These are phyloP conservation scores for Candida ipomoeae DNA, from an alignment of 805 yeast genomes.

Conservation along the genomic window DNA sequence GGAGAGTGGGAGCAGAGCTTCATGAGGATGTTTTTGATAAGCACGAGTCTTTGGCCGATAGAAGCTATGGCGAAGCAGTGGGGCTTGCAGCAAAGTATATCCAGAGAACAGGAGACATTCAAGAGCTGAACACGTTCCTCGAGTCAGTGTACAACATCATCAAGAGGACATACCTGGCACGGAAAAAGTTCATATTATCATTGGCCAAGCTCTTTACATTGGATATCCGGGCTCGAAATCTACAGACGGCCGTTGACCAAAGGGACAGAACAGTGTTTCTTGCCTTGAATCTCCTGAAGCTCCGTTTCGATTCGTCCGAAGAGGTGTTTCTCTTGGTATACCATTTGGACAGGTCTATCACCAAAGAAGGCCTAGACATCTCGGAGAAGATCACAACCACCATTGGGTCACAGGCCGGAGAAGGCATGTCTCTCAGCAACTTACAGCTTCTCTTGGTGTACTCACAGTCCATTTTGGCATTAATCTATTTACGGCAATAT, in stretches of 20 bases:
- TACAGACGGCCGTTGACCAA: slow-evolving; percentile 14
- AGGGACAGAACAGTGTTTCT: slow-evolving; percentile 25
- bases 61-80: slow-evolving; percentile 61
- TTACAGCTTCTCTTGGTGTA: slow-evolving; percentile 14
- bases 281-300: slow-evolving; percentile 33
- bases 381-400: slow-evolving; percentile 18
- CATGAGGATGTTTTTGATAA: slow-evolving; percentile 57
- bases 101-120: slow-evolving; percentile 13
- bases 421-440: slow-evolving; percentile 16
- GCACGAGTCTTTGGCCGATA: slow-evolving; percentile 68
- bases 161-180: slow-evolving; percentile 32
- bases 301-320: slow-evolving; percentile 43
- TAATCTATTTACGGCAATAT: slow-evolving; percentile 17
- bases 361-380: slow-evolving; percentile 40
- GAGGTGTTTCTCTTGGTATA: slow-evolving; percentile 46
- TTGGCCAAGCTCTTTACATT: slow-evolving; percentile 19
- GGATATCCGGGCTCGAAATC: slow-evolving; percentile 5
- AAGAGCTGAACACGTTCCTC: slow-evolving; percentile 32
- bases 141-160: slow-evolving; percentile 41
- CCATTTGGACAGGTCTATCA: slow-evolving; percentile 41
- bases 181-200: slow-evolving; percentile 38
- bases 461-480: slow-evolving; percentile 16
- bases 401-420: slow-evolving; percentile 11
- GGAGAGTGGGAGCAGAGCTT: slow-evolving; percentile 46
- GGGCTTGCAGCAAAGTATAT: slow-evolving; percentile 49